These are phyloP conservation scores for Leptodontidium sp. DNA, from an alignment of 2,329 filamentous ascomycete species.

Conservation along the genomic window DNA sequence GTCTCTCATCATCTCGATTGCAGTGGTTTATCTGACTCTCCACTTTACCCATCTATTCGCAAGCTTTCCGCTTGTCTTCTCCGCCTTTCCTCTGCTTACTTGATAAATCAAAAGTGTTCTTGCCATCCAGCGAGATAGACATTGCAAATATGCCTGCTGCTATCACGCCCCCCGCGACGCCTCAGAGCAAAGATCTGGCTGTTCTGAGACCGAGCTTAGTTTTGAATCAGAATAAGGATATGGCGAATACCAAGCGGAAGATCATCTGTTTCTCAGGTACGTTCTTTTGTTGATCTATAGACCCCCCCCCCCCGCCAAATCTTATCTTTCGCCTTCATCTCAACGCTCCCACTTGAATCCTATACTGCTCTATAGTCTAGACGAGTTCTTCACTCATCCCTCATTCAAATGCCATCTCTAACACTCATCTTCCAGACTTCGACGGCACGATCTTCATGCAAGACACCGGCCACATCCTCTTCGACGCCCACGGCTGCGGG, in stretches of 20 bases:
- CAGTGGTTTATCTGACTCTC: background rate
- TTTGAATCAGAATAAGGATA: slow-evolving; percentile 39
- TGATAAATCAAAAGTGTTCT: background rate
- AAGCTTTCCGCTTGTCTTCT: slow-evolving; percentile 12
- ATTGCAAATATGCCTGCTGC: slow-evolving; percentile 51
- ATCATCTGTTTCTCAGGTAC: slow-evolving; percentile 66
- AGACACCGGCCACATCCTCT: slow-evolving; percentile 74
- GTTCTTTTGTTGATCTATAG: slow-evolving; percentile 30
- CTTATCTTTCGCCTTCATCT: background rate
- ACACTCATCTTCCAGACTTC: slow-evolving; percentile 59
- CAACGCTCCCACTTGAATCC: no score
- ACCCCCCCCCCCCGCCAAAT: slow-evolving; percentile 13
- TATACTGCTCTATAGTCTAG: no score
- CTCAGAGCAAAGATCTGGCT: slow-evolving; percentile 44
- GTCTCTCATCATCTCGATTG: background rate
- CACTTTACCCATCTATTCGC: background rate
- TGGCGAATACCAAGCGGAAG: slow-evolving; percentile 58
- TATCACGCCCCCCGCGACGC: slow-evolving; percentile 46
- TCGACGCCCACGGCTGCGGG: slow-evolving; percentile 71
- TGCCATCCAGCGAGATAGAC: slow-evolving; percentile 1
- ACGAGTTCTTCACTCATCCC: no score
- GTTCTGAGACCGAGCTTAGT: slow-evolving; percentile 41
- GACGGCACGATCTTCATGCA: slow-evolving; percentile 78
- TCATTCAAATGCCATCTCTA: no score
- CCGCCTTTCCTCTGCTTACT: slow-evolving; percentile 1